phyloP scores from a whole-genome alignment of 306 rosid species.

The Senna siamea region DNA sequence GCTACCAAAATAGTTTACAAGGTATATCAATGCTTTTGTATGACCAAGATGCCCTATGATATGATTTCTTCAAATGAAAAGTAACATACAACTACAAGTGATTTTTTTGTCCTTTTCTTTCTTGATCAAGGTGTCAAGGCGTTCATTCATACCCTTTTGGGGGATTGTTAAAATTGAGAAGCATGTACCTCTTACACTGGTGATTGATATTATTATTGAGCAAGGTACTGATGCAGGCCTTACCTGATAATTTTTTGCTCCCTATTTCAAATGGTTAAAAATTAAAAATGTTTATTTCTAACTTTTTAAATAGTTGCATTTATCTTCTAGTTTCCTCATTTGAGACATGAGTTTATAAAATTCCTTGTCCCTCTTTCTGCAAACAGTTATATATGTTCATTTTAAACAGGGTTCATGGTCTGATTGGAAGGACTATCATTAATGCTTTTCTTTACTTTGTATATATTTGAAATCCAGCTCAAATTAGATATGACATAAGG shows the following conservation, averaged over 20 bases:
- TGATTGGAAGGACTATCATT: constrained; percentile 7
- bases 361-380: background rate
- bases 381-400: constrained; percentile 7
- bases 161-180: constrained; percentile 69
- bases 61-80: constrained; percentile 15
- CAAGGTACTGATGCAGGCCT: constrained; percentile 64
- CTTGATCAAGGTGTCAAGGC: constrained; percentile 77
- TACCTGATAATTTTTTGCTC: constrained; percentile 6
- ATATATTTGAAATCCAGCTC: constrained; percentile 15
- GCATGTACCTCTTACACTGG: constrained; percentile 72
- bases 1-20: constrained; percentile 75
- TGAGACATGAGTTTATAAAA: background rate
- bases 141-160: constrained; percentile 82
- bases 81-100: constrained; percentile 1
- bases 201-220: constrained; percentile 83
- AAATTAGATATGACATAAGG: background rate
- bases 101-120: constrained; percentile 16
- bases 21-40: constrained; percentile 47
- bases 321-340: background rate
- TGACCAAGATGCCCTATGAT: background rate
- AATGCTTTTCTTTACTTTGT: constrained; percentile 3
- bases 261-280: background rate
- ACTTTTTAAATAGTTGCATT: background rate
- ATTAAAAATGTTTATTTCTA: too few relatives aligned
- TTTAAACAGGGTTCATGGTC: background rate